Evolutionary conservation across 2,329 filamentous ascomycete genomes (phyloP), one percentile per base, ranked within the genome.

Genomic region (Fusarium sp.): DNA sequence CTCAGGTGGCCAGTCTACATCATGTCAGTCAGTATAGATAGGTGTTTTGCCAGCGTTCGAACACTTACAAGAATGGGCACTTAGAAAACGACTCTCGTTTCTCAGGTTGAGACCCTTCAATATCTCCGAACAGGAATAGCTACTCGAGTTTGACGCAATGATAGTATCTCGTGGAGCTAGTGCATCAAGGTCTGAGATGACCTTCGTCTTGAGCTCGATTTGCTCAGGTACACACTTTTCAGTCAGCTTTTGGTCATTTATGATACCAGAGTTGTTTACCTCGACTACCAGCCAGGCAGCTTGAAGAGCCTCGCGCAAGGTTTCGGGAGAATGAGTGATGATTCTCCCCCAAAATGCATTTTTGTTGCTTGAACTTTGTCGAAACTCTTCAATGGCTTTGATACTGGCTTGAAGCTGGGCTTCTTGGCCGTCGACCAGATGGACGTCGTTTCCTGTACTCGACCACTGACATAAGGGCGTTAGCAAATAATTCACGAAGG

Each of bases 71-170:
- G 81, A 85, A 73, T 86, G 85, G 8, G 82, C 81, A 63, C 85
- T 87, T 32, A 85, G 70, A 24, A 86, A 73, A 5, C 85, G 78
- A 1, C 77, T 72, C 12, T 74, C 75, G 18, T 83, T 76, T 35
- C 79, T 80, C 15, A 86, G 53, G 0, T 70, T 69, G 28, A 86
- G 60, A 0, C 79, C 79, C 3, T 83, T 75, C 1, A 85, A 67
- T n/a, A 87, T 85, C 56, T 86, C 84, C 0, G 79, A 78, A 26
- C 83, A 85, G 12, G 82, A 81, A 69, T 85, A 86, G 57, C 84
- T 86, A 65, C 84, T 86, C 2, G 85, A 87, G 59, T 87, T 87
- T 1, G 84, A 85, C 1, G 83, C 85, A 50, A 87, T 81, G 11
- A 86, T 83, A 0, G 81, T 82, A 2, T 82, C 78, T 1, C 76